Percentiles rank a stretch among this genome's conserved stretches.
Conservation (phyloP, 352 stramenopile genomes). For the Lagenidium giganteum region DNA sequence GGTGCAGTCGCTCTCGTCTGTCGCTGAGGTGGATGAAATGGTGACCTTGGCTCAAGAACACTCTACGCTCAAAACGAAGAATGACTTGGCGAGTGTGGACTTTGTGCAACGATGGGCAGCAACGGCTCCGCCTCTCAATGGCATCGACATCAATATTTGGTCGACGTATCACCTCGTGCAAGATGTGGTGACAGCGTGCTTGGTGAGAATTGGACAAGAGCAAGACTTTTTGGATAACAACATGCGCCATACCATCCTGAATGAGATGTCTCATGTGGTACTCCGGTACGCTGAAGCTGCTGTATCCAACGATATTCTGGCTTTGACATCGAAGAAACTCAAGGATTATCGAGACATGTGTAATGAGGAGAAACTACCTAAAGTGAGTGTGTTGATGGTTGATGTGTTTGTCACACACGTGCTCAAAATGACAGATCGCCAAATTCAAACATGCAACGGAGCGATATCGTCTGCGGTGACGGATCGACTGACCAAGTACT, state of each 20-base stretch:
- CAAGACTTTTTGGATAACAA: slow-evolving; percentile 29
- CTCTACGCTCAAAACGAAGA: slow-evolving; percentile 1
- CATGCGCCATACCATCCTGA: slow-evolving; percentile 19
- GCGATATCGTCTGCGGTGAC: no score
- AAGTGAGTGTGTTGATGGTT: slow-evolving; percentile 73
- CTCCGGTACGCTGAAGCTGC: slow-evolving; percentile 63
- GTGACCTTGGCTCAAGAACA: slow-evolving; percentile 16
- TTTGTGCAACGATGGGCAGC: slow-evolving; percentile 39
- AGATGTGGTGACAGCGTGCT: slow-evolving; percentile 23
- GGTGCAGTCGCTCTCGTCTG: slow-evolving; percentile 58
- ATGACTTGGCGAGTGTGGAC: no score
- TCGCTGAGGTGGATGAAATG: slow-evolving; percentile 57
- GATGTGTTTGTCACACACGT: slow-evolving; percentile 80
- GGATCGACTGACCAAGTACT: slow-evolving; percentile 67
- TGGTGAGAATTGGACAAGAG: slow-evolving; percentile 22
- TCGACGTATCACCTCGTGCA: slow-evolving; percentile 66
- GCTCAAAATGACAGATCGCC: slow-evolving; percentile 62
- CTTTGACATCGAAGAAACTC: slow-evolving; percentile 67
- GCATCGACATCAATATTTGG: slow-evolving; percentile 50
- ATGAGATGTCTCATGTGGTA: slow-evolving; percentile 38
- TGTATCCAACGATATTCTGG: slow-evolving; percentile 61
- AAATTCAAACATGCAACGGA: no score
- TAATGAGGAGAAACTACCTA: slow-evolving; percentile 56
- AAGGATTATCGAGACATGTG: slow-evolving; percentile 76
- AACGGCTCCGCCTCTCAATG: slow-evolving; percentile 28